phyloP scores from a whole-genome alignment of 768 basidiomycete genomes.

The Favolaschia claudopus region DNA sequence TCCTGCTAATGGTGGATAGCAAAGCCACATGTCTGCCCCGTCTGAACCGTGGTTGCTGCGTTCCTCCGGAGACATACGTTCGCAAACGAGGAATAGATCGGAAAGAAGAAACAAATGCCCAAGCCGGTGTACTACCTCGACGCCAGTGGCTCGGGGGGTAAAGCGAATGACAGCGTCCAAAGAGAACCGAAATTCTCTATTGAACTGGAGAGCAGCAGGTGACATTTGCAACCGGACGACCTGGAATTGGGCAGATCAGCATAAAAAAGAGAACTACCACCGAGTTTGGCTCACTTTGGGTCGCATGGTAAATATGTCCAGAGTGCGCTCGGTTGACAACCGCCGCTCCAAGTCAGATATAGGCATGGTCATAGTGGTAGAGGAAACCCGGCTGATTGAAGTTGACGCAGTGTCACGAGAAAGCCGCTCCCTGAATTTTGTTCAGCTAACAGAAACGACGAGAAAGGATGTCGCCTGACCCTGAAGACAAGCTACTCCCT shows the following conservation, averaged over 20 bases:
- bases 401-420: constrained; percentile 68
- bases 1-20: constrained; percentile 94
- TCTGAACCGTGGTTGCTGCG: constrained; percentile 54
- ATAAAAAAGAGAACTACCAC: not conserved
- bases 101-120: constrained; percentile 91
- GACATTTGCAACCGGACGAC: constrained; percentile 90
- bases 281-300: constrained; percentile 72
- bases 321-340: constrained; percentile 75
- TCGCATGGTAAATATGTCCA: constrained; percentile 96
- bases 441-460: constrained; percentile 10
- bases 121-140: constrained; percentile 76
- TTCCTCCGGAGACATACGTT: constrained; percentile 79
- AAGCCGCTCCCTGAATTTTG: constrained; percentile 54
- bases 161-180: constrained; percentile 78
- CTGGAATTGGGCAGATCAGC: constrained; percentile 48
- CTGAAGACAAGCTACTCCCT: constrained; percentile 60
- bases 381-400: constrained; percentile 59
- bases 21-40: constrained; percentile 87
- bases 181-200: constrained; percentile 77
- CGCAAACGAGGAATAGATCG: constrained; percentile 91
- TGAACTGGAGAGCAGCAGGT: constrained; percentile 79
- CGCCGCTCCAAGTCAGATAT: constrained; percentile 83
- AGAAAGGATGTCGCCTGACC: constrained; percentile 49
- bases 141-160: constrained; percentile 75
- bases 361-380: constrained; percentile 60